These are phyloP conservation scores for Rhizopogon roseolus DNA, from an alignment of 768 basidiomycete genomes.

Conservation along the genomic window DNA sequence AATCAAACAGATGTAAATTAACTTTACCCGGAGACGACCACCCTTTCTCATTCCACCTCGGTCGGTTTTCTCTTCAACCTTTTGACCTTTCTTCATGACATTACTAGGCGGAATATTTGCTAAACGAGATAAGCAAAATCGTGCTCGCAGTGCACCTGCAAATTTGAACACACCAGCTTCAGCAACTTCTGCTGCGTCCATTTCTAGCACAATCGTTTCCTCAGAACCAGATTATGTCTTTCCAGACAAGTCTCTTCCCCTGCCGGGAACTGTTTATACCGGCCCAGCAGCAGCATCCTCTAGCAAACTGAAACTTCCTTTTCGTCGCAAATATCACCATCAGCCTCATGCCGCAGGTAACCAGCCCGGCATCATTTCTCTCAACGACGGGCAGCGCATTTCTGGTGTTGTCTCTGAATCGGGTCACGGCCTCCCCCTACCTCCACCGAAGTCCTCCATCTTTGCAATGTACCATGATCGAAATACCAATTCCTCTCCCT, in stretches of 20 bases:
- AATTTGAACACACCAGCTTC: neutral
- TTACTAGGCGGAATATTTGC: conserved; percentile 25
- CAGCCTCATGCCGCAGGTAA: conserved; percentile 7
- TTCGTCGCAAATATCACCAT: conserved; percentile 31
- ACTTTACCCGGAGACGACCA: no score
- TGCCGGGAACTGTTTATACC: conserved; percentile 14
- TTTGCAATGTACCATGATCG: conserved; percentile 58
- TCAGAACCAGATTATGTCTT: conserved; percentile 30
- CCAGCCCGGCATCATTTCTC: conserved; percentile 8
- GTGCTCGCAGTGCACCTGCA: conserved; percentile 1
- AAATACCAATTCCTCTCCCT: conserved; percentile 53
- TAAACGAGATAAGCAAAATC: conserved; percentile 17
- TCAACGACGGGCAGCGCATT: conserved; percentile 25
- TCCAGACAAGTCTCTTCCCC: conserved; percentile 14
- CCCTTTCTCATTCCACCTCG: no score
- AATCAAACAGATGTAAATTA: conserved; percentile 1
- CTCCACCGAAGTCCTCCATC: conserved; percentile 60
- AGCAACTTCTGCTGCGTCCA: conserved; percentile 12
- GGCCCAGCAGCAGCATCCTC: conserved; percentile 28
- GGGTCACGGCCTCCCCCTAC: conserved; percentile 43
- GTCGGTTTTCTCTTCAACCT: conserved; percentile 2
- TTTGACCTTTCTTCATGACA: conserved; percentile 15
- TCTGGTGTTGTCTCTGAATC: conserved; percentile 39
- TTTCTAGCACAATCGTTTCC: conserved; percentile 11
- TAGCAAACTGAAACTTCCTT: conserved; percentile 41